phyloP scores from a whole-genome alignment of 495 filamentous ascomycete genomes.

The Neurospora cerealis region DNA sequence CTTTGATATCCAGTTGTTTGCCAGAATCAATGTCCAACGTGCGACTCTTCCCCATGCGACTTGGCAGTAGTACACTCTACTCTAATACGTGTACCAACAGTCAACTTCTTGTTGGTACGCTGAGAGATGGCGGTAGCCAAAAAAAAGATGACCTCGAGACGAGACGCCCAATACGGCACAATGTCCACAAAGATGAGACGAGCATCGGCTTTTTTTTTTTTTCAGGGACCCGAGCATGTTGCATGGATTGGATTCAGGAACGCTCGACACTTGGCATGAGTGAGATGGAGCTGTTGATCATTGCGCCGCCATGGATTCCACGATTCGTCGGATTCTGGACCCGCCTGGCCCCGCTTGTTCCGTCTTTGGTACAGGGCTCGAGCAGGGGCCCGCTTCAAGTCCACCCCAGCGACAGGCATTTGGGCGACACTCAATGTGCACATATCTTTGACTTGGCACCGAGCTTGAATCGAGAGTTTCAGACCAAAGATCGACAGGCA shows the following conservation, averaged over 20 bases:
- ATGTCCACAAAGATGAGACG: background rate
- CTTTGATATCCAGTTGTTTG: background rate
- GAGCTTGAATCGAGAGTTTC: conserved; percentile 15
- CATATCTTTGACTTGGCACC: background rate
- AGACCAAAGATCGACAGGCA: conserved; percentile 23
- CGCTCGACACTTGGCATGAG: background rate
- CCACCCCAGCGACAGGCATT: background rate
- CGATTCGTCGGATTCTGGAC: background rate
- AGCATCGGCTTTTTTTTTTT: background rate
- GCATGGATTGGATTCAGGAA: background rate
- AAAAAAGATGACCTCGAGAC: background rate
- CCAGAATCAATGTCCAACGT: background rate
- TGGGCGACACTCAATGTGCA: background rate
- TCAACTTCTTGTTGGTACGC: background rate
- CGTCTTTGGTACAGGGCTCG: background rate
- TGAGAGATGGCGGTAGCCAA: background rate
- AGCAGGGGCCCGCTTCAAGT: background rate
- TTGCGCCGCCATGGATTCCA: background rate
- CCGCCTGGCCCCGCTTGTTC: background rate
- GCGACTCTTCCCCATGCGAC: background rate
- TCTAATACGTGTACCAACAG: background rate
- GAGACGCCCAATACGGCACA: background rate
- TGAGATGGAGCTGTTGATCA: background rate
- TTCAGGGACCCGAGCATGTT: background rate
- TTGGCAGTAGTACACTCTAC: background rate